Base-by-base conservation (phyloP, 2,329 filamentous ascomycete species). In the Pseudogymnoascus sp. region DNA sequence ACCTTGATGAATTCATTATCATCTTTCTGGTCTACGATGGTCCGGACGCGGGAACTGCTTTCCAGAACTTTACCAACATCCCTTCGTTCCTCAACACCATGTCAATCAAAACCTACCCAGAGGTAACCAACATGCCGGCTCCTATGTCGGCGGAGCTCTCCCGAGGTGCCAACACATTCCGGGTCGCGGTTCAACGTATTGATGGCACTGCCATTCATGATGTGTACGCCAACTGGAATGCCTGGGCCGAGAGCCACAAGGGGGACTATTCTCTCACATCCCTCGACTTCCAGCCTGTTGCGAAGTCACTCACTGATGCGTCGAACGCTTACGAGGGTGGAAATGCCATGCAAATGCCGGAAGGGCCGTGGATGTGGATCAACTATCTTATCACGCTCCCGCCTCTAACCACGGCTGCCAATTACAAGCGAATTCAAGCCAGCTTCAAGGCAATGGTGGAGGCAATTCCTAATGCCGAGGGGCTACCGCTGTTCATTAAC, bases 21-120 rank as follows among this genome's bases (percentile, higher is more conserved):
- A 66, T 75, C 70, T 75, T 75, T 65, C 66, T 75, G n/a, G 74
- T 75, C 28, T 75, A 75, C 39, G 74, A 75, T 41, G 74, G 74
- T 0, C 67, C 70, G 4, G 70, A 75, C 39, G 63, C 74, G 1
- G 73, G 74, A 1, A 25, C 69, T 43, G 70, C 72, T 1, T 75
- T 75, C 63, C 57, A 62, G 7, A 74, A 75, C 62, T 75, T 75
- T 65, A 75, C 73, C 6, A 68, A 63, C 36, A 73, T 75, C 19
- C 71, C 74, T 3, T 63, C 70, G 51, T 16, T 75, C 2, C 13
- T 75, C 28, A 69, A 74, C 60, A 74, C 73, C 4, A 65, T 69
- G 7, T 65, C 70, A 7, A 54, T 66, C 14, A 75, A 72, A 60
- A 71, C 70, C 5, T 75, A 75, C 43, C 66, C 67, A 2, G 72